These are phyloP conservation scores for Rhodotorula sp. DNA, from an alignment of 1,284 basidiomycete species.

Conservation along the genomic window DNA sequence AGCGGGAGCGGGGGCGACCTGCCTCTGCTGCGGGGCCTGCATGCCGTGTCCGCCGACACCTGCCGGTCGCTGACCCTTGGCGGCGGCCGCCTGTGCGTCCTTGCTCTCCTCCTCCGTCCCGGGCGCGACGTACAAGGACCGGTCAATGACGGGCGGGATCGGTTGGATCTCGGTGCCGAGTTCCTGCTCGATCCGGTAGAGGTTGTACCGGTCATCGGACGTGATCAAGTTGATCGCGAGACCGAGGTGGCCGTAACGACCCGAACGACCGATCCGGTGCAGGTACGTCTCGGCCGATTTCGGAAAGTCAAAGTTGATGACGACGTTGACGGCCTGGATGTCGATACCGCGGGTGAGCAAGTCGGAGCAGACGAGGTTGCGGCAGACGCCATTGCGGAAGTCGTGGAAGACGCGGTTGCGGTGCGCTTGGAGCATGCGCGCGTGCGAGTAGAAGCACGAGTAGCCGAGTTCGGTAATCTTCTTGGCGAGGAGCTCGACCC, in stretches of 20 bases:
- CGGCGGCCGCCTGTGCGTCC: slow-evolving; percentile 6
- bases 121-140: slow-evolving; percentile 40
- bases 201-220: slow-evolving; percentile 95
- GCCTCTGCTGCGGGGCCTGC: slow-evolving; percentile 29
- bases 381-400: slow-evolving; percentile 96
- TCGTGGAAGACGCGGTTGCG: slow-evolving; percentile 99
- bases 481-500: slow-evolving; percentile 96
- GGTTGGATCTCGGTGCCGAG: slow-evolving; percentile 97
- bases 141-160: slow-evolving; percentile 67
- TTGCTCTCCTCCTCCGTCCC: slow-evolving; percentile 30
- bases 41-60: slow-evolving; percentile 34
- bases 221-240: slow-evolving; percentile 77
- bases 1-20: neutral
- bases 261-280: slow-evolving; percentile 94
- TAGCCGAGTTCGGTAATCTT: slow-evolving; percentile 99
- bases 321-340: slow-evolving; percentile 98
- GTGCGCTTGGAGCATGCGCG: slow-evolving; percentile 98
- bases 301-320: slow-evolving; percentile 96
- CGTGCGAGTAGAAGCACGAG: slow-evolving; percentile 99
- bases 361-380: slow-evolving; percentile 94
- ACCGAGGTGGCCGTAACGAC: slow-evolving; percentile 94
- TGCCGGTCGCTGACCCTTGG: slow-evolving; percentile 8
- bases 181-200: slow-evolving; percentile 97
- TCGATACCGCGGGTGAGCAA: slow-evolving; percentile 98
- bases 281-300: slow-evolving; percentile 98